Conservation (phyloP, 106 monocot genomes). For the Allium cepa region DNA sequence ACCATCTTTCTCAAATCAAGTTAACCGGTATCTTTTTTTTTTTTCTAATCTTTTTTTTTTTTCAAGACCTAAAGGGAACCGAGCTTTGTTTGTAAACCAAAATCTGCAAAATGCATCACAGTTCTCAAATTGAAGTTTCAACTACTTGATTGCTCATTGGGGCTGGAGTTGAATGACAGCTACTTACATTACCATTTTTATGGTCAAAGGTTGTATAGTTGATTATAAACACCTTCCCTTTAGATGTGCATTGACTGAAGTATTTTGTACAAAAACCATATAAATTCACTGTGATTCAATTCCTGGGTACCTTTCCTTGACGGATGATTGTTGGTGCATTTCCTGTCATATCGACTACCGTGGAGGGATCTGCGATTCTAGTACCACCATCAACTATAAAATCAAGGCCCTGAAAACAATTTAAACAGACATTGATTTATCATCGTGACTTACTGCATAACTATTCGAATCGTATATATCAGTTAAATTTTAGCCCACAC, state of each 20-base stretch:
- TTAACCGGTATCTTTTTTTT: no score
- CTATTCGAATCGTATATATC: neutral
- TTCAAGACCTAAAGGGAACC: no score
- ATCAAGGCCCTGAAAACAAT: constrained; percentile 73
- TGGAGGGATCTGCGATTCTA: constrained; percentile 88
- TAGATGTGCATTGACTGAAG: neutral
- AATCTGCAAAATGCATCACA: no score
- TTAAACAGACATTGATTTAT: constrained; percentile 2
- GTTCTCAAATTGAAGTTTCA: neutral
- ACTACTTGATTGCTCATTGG: neutral
- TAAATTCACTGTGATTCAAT: no score
- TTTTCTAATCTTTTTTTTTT: no score
- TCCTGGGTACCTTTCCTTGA: constrained; percentile 71
- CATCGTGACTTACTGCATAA: neutral
- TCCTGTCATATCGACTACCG: constrained; percentile 90
- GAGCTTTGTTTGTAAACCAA: no score
- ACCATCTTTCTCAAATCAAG: no score
- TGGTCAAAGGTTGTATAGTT: neutral
- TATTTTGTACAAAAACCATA: neutral
- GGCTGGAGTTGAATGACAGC: neutral
- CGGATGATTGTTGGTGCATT: constrained; percentile 65
- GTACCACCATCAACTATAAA: constrained; percentile 89
- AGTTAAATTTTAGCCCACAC: no score
- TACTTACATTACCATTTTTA: neutral
- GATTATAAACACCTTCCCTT: no score